Evolutionary conservation across 441 rosid species (phyloP), one percentile per base, ranked within the genome.

Genomic region (Populus hybrid): DNA sequence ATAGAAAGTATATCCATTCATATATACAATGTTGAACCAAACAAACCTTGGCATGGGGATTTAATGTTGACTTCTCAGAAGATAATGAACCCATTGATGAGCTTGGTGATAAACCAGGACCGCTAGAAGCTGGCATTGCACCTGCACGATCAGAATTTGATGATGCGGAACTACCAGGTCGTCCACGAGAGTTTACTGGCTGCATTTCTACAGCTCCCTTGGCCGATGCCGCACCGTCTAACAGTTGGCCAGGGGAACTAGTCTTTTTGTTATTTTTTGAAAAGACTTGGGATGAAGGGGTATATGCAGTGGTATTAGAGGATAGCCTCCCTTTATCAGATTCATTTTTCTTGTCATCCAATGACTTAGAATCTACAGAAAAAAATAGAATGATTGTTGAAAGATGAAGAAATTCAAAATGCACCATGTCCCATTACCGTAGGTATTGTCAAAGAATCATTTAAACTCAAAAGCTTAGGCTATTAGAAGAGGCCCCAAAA

Each of bases 41-140:
- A 70, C 70, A 50, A 50, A 96, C 99, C 99, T 93, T 92, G 29
- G 98, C 97, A 86, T 91, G 74, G 68, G 97, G 97, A 81, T 96
- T 91, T 74, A 92, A 85, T 3, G 92, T 85, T 80, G 98, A 93
- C 83, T 88, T 89, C 85, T 90, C 98, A 56, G 98, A 89, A 67
- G 96, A 85, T 71, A 89, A 78, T 70, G 98, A 94, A 65, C 97
- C 94, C 78, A 92, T 63, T 77, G 98, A 93, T 23, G 98, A 94
- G 88, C 94, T 93, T 78, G 98, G 97, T 28, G 99, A 90, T 80
- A 94, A 74, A 80, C 86, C 89, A 83, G 90, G 83, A 80, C 83
- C 85, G 77, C 82, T 84, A 75, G 91, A 74, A 83, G 89, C 86
- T 72, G 84, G 85, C 36, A 84, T 76, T 75, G 87, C 81, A 77